Evolutionary conservation across 2,329 filamentous ascomycete species (phyloP).

Genomic region (Exserohilum turcica): DNA sequence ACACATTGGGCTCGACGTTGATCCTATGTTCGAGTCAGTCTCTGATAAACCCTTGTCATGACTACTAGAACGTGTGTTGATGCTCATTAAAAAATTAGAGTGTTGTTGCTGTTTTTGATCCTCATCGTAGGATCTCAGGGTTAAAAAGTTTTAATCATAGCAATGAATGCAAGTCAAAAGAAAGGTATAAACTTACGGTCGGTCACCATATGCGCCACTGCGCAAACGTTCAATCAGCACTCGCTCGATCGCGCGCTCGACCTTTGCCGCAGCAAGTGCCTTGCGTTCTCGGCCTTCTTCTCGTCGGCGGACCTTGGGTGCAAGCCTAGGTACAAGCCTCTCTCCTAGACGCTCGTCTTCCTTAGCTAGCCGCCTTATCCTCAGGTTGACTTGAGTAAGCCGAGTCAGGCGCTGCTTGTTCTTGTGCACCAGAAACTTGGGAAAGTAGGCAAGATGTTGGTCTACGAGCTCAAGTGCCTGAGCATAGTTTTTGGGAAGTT

Average conservation of each 20-base stretch:
- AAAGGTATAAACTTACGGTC: constrained; percentile 58
- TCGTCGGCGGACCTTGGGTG: constrained; percentile 76
- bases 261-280: constrained; percentile 71
- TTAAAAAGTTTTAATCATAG: constrained; percentile 19
- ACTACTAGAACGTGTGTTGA: neutral
- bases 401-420: constrained; percentile 95
- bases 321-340: constrained; percentile 83
- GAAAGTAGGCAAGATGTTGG: constrained; percentile 74
- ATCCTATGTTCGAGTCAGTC: constrained; percentile 47
- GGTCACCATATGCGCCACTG: constrained; percentile 91
- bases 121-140: constrained; percentile 15
- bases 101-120: constrained; percentile 19
- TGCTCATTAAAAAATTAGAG: constrained; percentile 16
- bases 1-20: constrained; percentile 92
- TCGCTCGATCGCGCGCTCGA: constrained; percentile 93
- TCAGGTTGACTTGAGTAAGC: constrained; percentile 86
- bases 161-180: neutral
- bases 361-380: constrained; percentile 75
- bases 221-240: constrained; percentile 90
- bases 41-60: neutral
- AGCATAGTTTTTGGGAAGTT: constrained; percentile 86
- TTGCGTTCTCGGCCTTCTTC: constrained; percentile 57
- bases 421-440: constrained; percentile 90
- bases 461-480: constrained; percentile 82
- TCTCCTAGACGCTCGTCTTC: constrained; percentile 91